Evolutionary conservation across 768 basidiomycete species (phyloP), one percentile per base, ranked within the genome.

Genomic region (Ramaria sp.): DNA sequence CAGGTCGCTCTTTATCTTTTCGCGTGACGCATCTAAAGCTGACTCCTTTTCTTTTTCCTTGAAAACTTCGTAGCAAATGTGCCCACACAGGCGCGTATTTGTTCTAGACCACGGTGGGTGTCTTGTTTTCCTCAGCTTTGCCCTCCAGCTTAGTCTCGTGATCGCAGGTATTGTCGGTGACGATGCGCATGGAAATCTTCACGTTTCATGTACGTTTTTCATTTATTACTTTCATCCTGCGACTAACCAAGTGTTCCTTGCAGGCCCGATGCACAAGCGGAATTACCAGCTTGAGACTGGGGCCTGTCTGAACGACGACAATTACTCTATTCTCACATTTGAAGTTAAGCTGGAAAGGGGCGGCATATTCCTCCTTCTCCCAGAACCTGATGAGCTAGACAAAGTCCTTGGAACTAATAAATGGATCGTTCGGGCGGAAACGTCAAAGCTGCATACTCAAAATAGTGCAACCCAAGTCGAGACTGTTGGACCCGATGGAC

Each of bases 251-350:
- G 69, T 39, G 25, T 3, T 41, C 56, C 34, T 50, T 48, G 67
- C 65, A 62, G 75, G 80, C 60, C 83, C 83, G 1, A 70, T 84
- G 47, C 83, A 83, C 67, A 85, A 83, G 65, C 70, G 78, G 20
- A 83, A 84, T 64, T 86, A 79, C 65, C 68, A 71, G 12, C 69
- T 86, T 22, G 66, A 68, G 3, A 69, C 68, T 2, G 84, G 85
- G 0, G 68, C 71, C 39, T 85, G 83, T 61, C 60, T 81, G 27
- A 82, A 77, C 58, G 81, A 85, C 60, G 59, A 64, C 20, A 73
- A 78, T 6, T 83, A 79, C 65, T 71, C 73, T 49, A 78, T 86
- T 52, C 68, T 83, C 55, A 64, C 80, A 0, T 87, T 87, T 57
- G 77, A 83, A 27, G 76, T 76, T 27, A 73, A 74, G 45, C 71